Conservation (phyloP, 1,284 basidiomycete species). For the Ustilago nuda region DNA sequence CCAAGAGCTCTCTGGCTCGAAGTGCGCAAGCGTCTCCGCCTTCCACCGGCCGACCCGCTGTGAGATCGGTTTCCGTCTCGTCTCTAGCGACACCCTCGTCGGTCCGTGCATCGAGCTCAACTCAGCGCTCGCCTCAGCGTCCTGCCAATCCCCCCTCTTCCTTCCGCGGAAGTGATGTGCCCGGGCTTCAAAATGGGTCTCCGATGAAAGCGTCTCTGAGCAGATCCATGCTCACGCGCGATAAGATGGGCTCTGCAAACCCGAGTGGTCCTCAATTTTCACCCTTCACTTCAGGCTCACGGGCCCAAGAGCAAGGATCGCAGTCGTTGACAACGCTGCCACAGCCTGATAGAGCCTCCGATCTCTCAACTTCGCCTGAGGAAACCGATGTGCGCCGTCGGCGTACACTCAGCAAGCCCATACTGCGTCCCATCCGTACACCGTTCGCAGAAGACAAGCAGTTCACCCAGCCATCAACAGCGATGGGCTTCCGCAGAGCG, state of each 20-base stretch:
- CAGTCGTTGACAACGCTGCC: neutral
- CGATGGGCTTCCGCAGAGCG: slow-evolving; percentile 33
- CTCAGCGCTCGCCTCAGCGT: slow-evolving; percentile 37
- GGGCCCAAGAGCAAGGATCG: neutral
- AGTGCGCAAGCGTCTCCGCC: slow-evolving; percentile 28
- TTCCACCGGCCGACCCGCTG: slow-evolving; percentile 4
- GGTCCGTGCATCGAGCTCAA: slow-evolving; percentile 17
- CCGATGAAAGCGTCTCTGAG: neutral
- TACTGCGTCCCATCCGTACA: slow-evolving; percentile 29
- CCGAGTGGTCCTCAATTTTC: neutral
- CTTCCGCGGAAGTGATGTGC: slow-evolving; percentile 14
- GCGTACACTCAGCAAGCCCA: slow-evolving; percentile 30
- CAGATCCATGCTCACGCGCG: neutral
- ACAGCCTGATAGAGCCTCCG: neutral
- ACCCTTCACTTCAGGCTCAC: neutral
- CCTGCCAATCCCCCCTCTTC: slow-evolving; percentile 34
- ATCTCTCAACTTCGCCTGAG: neutral
- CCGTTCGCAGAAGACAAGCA: slow-evolving; percentile 14
- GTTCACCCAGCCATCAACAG: slow-evolving; percentile 24
- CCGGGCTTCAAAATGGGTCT: slow-evolving; percentile 10
- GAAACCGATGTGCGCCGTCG: slow-evolving; percentile 17
- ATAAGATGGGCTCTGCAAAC: neutral
- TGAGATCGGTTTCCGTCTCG: slow-evolving; percentile 17
- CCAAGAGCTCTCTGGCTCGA: slow-evolving; percentile 37
- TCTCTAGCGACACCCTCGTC: slow-evolving; percentile 11